Base-by-base conservation (phyloP, 257 asterid genomes). In the Galeopsis tetrahit region DNA sequence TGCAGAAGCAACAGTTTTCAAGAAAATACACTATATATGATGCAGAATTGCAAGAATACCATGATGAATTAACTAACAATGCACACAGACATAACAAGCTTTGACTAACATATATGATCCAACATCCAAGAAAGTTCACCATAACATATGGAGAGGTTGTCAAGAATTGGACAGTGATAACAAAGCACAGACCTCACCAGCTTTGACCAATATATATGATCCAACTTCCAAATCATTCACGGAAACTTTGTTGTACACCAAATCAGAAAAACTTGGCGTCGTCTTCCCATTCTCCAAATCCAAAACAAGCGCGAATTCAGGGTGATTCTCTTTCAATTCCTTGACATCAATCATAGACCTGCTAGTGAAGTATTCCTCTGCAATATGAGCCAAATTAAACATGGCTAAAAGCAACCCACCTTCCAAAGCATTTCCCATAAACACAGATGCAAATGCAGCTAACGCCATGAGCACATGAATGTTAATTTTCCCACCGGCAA, bases 381-480 rank as follows among this genome's bases (percentile, higher is more conserved):
- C 99, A 65, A 95, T 92, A 76, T 95, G 99, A 52, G 99, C 95
- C 86, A 95, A 83, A 80, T 92, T 95, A 73, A 95, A 95, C 99
- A 92, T 95, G 5, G 98, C 92, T 15, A 95, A 83, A 79, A 95
- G 98, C 88, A 95, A 77, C 67, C 99, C 99, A 77, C 99, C 99
- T 81, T 95, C 99, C 86, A 92, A 82, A 48, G 85, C 70, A 44
- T 95, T 95, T 69, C 99, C 98, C 98, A 95, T 87, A 60, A 90
- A 88, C 76, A 92, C 89, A 0, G 99, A 92, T 2, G 99, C 99
- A 77, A 95, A 95, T 69, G 92, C 99, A 53, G 99, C 97, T 78
- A 95, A 86, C n/a, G 99, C 99, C 99, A 95, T 95, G 31, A 95
- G 83, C 61, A 92, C 99, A 58, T 95, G 99, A 75, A 95, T 95